phyloP scores from a whole-genome alignment of 345 rosid genomes.

The Populus davidiana region DNA sequence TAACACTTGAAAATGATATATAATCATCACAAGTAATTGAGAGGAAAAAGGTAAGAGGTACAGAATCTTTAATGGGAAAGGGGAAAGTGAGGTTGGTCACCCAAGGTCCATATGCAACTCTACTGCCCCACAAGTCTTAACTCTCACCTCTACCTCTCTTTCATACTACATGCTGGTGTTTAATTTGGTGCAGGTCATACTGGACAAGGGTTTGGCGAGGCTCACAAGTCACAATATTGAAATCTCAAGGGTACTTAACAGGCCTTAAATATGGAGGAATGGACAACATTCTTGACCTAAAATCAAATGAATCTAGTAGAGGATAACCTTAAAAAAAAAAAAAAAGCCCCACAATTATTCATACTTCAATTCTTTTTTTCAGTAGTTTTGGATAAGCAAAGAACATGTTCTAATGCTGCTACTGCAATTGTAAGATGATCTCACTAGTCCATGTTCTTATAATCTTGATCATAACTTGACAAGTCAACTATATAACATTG shows the following conservation, averaged over 20 bases:
- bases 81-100: slow-evolving; percentile 18
- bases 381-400: neutral
- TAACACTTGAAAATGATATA: neutral
- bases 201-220: slow-evolving; percentile 27
- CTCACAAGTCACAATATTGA: slow-evolving; percentile 30
- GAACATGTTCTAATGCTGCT: neutral
- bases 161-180: neutral
- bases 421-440: no score
- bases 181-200: slow-evolving; percentile 19
- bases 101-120: slow-evolving; percentile 29
- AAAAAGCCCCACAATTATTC: neutral
- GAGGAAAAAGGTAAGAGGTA: no score
- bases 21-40: neutral
- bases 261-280: slow-evolving; percentile 37
- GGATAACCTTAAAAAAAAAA: slow-evolving; percentile 21
- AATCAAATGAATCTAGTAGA: slow-evolving; percentile 32
- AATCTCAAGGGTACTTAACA: slow-evolving; percentile 27
- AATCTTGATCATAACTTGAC: neutral
- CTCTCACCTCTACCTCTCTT: neutral
- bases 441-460: neutral
- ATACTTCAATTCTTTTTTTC: neutral
- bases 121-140: neutral
- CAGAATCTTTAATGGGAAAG: slow-evolving; percentile 13
- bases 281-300: slow-evolving; percentile 34
- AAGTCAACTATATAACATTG: neutral